Percentiles rank a stretch among this genome's conserved stretches.
Conservation (phyloP, 2,329 filamentous ascomycete species). For the Corinectria fuckeliana region DNA sequence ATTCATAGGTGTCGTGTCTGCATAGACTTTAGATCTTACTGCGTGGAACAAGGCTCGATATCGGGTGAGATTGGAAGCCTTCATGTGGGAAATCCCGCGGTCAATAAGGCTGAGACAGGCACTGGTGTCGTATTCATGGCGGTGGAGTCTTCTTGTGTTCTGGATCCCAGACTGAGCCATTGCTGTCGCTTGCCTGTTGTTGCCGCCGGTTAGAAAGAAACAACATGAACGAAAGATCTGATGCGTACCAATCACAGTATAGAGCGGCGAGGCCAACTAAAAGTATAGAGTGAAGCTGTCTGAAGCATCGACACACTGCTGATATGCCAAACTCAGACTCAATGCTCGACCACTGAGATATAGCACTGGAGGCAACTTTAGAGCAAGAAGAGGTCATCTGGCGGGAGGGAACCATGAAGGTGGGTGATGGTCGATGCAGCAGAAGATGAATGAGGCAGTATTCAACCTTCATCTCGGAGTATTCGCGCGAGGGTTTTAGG, state of each 20-base stretch:
- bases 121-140: conserved; percentile 9
- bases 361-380: conserved; percentile 26
- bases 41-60: conserved; percentile 6
- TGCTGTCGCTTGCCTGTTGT: not conserved
- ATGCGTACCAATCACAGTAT: conserved; percentile 37
- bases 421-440: conserved; percentile 31
- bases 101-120: conserved; percentile 2
- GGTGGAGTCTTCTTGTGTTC: not conserved
- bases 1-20: not conserved
- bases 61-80: not conserved
- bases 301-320: conserved; percentile 28
- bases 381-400: conserved; percentile 33
- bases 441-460: conserved; percentile 31
- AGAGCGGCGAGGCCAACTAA: conserved; percentile 32
- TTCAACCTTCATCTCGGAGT: conserved; percentile 35
- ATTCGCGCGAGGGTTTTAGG: conserved; percentile 30
- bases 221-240: not conserved
- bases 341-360: conserved; percentile 30
- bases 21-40: conserved; percentile 6
- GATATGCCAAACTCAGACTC: conserved; percentile 21
- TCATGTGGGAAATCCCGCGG: not conserved
- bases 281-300: conserved; percentile 29
- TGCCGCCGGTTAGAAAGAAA: not conserved
- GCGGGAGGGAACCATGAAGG: conserved; percentile 35
- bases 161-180: not conserved